Percentiles rank a stretch among this genome's conserved stretches.
phyloP scores from a whole-genome alignment of 1,284 basidiomycete genomes.

The Ustanciosporium gigantosporum region DNA sequence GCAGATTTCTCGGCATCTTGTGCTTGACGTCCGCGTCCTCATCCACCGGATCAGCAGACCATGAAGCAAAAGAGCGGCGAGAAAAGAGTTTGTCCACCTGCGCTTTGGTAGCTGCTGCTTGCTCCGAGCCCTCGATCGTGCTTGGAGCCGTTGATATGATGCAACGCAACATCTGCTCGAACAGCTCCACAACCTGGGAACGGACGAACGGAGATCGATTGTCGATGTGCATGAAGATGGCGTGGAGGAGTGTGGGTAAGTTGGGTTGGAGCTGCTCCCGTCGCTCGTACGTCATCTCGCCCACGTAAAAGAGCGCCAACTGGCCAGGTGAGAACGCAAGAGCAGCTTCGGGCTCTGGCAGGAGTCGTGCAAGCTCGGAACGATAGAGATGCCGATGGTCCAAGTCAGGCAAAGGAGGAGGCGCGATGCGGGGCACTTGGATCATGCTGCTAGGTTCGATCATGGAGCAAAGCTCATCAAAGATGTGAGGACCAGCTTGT shows the following conservation, averaged over 20 bases:
- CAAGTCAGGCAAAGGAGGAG: conserved; percentile 49
- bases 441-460: conserved; percentile 82
- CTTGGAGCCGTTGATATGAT: conserved; percentile 21
- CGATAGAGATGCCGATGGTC: conserved; percentile 56
- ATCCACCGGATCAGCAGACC: conserved; percentile 15
- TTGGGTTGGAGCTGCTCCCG: conserved; percentile 74
- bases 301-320: conserved; percentile 82
- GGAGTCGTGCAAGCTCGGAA: conserved; percentile 29
- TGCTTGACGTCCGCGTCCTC: conserved; percentile 19
- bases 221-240: conserved; percentile 81
- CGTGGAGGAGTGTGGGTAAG: conserved; percentile 77
- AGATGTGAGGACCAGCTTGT: conserved; percentile 72
- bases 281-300: conserved; percentile 78
- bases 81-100: conserved; percentile 29
- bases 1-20: conserved; percentile 25
- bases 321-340: conserved; percentile 73
- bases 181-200: conserved; percentile 72
- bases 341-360: conserved; percentile 25
- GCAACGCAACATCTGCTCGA: conserved; percentile 49
- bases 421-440: conserved; percentile 71
- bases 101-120: conserved; percentile 11
- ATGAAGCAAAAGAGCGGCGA: conserved; percentile 19
- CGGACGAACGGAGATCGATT: conserved; percentile 74
- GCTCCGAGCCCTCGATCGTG: conserved; percentile 7
- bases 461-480: conserved; percentile 80